A percentile compares a stretch with the other conserved stretches of the same genome.
These are phyloP conservation scores for Trifolium repens DNA, from an alignment of 306 rosid species.

Conservation along the genomic window DNA sequence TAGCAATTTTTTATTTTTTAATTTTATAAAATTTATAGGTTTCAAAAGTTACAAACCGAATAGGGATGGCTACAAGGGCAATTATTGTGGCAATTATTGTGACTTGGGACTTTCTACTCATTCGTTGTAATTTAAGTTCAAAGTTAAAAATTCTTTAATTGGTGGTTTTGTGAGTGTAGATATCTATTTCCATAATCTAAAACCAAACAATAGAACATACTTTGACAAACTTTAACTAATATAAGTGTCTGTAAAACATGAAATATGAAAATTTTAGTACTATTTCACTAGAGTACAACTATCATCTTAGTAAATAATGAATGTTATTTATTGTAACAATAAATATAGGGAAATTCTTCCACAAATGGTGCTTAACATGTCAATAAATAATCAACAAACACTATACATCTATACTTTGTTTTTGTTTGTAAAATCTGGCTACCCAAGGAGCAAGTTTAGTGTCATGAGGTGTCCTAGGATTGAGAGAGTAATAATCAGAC, in stretches of 20 bases:
- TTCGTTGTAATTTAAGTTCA: no score
- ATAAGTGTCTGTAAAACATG: not conserved
- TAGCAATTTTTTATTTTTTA: no score
- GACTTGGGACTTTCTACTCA: no score
- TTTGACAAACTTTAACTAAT: not conserved
- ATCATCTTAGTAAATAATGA: not conserved
- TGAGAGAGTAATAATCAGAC: conserved; percentile 77
- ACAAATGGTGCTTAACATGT: not conserved
- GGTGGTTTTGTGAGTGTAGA: no score
- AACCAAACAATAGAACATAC: not conserved
- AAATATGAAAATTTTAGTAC: not conserved
- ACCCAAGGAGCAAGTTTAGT: conserved; percentile 96
- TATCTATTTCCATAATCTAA: no score
- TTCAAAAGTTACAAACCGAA: no score
- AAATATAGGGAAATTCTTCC: not conserved
- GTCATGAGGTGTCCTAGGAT: conserved; percentile 65
- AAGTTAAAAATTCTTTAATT: no score
- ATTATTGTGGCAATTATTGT: no score
- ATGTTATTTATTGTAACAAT: conserved; percentile 6
- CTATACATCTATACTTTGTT: conserved; percentile 33
- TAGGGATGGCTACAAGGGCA: no score
- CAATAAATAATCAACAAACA: not conserved
- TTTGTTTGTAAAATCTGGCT: conserved; percentile 66
- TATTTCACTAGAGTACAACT: not conserved
- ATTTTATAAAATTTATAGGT: no score